Evolutionary conservation across 192 early-diverging fungal genomes (phyloP).

Genomic region (Coemansia sp.): DNA sequence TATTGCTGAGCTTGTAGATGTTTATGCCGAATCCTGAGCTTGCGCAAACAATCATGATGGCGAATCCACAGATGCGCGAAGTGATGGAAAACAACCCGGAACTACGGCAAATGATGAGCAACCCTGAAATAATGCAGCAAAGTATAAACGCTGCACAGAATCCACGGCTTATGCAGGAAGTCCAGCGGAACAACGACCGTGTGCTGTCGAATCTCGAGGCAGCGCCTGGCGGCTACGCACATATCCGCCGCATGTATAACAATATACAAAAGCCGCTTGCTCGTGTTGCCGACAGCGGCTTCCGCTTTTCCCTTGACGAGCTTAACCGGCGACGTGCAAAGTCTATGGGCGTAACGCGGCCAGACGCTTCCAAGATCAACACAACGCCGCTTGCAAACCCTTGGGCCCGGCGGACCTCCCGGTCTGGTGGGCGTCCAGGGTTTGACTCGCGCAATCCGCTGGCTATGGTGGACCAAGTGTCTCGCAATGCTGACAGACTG

Average conservation of each 20-base stretch:
- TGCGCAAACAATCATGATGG: conserved; percentile 43
- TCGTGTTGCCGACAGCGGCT: conserved; percentile 22
- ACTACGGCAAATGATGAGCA: conserved; percentile 43
- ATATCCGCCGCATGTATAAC: conserved; percentile 53
- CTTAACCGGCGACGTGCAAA: conserved; percentile 43
- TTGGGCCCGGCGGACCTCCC: conserved; percentile 27
- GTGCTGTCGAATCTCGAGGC: conserved; percentile 54
- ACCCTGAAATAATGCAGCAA: conserved; percentile 43
- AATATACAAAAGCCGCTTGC: conserved; percentile 48
- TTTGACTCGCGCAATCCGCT: conserved; percentile 27
- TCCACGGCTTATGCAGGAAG: conserved; percentile 51
- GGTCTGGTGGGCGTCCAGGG: conserved; percentile 5
- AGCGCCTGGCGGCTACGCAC: conserved; percentile 51
- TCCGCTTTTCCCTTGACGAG: conserved; percentile 35
- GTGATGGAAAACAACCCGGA: conserved; percentile 53
- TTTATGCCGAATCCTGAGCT: conserved; percentile 39
- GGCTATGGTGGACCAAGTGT: conserved; percentile 31
- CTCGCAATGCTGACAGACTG: conserved; percentile 33
- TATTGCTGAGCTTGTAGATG: conserved; percentile 15
- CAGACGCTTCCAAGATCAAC: conserved; percentile 30
- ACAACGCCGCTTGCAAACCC: conserved; percentile 53
- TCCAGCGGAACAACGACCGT: conserved; percentile 57
- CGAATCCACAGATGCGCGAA: conserved; percentile 43
- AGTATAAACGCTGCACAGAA: conserved; percentile 48
- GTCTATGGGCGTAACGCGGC: conserved; percentile 37